Evolutionary conservation across 1,139 yeast species (phyloP).

Genomic region (Sugiyamaella sp.): DNA sequence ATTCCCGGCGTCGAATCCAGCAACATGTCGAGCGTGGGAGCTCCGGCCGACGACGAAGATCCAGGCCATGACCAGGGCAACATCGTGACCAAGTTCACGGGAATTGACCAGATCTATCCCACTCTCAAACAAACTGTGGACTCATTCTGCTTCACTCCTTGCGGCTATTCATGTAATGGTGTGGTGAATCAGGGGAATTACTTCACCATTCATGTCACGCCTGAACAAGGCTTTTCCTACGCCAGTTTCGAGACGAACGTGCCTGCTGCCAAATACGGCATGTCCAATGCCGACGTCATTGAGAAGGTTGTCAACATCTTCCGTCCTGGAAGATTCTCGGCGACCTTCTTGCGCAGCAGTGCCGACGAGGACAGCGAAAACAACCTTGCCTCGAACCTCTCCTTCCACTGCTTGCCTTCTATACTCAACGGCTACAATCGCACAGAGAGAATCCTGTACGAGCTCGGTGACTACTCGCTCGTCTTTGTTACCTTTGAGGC

Average conservation of each 20-base stretch:
- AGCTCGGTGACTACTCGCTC: conserved; percentile 60
- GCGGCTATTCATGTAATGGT: conserved; percentile 93
- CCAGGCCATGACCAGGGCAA: conserved; percentile 79
- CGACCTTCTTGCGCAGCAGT: conserved; percentile 55
- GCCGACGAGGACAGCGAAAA: conserved; percentile 20
- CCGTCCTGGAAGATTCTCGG: conserved; percentile 75
- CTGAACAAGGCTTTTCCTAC: conserved; percentile 92
- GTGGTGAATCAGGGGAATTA: conserved; percentile 62
- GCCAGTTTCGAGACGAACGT: conserved; percentile 94
- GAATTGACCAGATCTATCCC: conserved; percentile 62
- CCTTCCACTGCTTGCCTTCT: conserved; percentile 31
- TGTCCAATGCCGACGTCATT: conserved; percentile 54
- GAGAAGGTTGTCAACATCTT: conserved; percentile 64
- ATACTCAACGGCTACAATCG: conserved; percentile 56
- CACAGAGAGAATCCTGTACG: conserved; percentile 71
- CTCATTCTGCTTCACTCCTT: conserved; percentile 92
- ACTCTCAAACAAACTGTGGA: conserved; percentile 52
- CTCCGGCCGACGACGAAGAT: conserved; percentile 58
- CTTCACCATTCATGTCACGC: conserved; percentile 92
- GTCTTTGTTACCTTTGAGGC: conserved; percentile 44
- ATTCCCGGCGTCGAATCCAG: conserved; percentile 45
- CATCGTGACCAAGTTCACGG: conserved; percentile 63
- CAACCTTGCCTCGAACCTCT: conserved; percentile 22
- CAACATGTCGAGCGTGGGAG: conserved; percentile 43
- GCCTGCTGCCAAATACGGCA: conserved; percentile 50